phyloP scores from a whole-genome alignment of 306 rosid genomes.

The Aeschynomene evenia region DNA sequence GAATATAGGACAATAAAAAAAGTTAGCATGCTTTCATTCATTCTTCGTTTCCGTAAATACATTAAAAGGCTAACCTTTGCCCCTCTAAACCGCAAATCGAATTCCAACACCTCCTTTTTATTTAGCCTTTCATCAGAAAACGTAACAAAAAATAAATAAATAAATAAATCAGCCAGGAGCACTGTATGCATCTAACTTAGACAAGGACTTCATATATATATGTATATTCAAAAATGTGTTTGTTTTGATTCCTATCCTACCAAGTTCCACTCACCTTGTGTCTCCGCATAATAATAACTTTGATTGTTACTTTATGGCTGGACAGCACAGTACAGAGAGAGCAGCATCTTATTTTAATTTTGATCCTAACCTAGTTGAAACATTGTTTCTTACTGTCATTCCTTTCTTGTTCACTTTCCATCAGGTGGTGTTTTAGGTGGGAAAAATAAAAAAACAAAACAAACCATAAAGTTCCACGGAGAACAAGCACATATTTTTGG shows the following conservation, averaged over 20 bases:
- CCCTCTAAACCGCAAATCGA: neutral
- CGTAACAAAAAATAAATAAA: neutral
- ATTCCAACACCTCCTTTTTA: neutral
- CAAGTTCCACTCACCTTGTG: neutral
- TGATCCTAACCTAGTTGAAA: conserved; percentile 25
- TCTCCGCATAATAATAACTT: too few species aligned
- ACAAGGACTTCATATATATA: neutral
- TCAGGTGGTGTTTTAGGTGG: conserved; percentile 30
- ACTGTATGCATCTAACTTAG: conserved; percentile 7
- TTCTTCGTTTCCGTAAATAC: conserved; percentile 30
- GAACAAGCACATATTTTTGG: neutral
- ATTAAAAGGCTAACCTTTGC: conserved; percentile 22
- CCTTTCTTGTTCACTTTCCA: conserved; percentile 6
- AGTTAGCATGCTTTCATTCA: conserved; percentile 16
- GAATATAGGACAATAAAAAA: conserved; percentile 2
- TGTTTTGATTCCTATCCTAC: neutral
- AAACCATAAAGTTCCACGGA: conserved; percentile 16
- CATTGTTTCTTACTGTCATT: conserved; percentile 23
- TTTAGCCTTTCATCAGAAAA: neutral
- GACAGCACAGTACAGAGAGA: conserved; percentile 29
- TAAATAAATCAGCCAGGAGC: neutral
- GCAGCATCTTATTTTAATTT: neutral
- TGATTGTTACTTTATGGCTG: conserved; percentile 35
- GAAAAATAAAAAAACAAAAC: conserved; percentile 31
- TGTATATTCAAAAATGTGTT: neutral